Evolutionary conservation across 331 rosid species (phyloP).

Genomic region (Saraca asoca): DNA sequence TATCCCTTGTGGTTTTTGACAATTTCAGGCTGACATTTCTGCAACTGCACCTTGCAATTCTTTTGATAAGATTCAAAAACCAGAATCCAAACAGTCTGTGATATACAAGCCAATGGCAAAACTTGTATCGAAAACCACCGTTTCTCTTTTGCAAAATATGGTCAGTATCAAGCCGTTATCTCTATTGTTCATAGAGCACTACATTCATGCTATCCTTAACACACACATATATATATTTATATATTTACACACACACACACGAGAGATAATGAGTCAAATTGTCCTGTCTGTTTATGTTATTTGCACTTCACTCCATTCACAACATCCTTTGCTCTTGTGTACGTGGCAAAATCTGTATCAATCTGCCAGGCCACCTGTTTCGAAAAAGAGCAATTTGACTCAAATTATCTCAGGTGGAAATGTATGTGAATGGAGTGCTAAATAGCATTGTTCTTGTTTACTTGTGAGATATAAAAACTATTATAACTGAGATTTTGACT

Average conservation of each 20-base stretch:
- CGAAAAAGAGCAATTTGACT: too few relatives aligned
- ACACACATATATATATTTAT: too few relatives aligned
- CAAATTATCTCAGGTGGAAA: too few relatives aligned
- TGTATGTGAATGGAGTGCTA: too few relatives aligned
- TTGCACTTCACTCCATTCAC: not conserved
- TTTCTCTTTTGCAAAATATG: slow-evolving; percentile 81
- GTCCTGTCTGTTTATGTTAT: not conserved
- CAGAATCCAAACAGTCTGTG: slow-evolving; percentile 54
- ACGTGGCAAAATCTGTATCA: too few relatives aligned
- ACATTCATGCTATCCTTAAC: too few relatives aligned
- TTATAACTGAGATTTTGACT: not conserved
- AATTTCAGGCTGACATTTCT: slow-evolving; percentile 56
- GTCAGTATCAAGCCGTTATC: slow-evolving; percentile 43
- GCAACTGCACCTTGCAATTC: slow-evolving; percentile 44
- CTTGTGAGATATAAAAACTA: too few relatives aligned
- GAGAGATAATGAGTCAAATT: too few relatives aligned
- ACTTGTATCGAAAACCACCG: slow-evolving; percentile 74
- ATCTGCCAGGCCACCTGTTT: too few relatives aligned
- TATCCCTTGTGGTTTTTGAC: not conserved
- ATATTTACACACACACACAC: too few relatives aligned
- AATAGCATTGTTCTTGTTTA: too few relatives aligned
- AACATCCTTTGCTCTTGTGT: too few relatives aligned
- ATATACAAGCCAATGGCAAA: slow-evolving; percentile 87
- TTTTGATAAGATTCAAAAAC: slow-evolving; percentile 45
- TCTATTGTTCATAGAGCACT: not conserved